phyloP scores from a whole-genome alignment of 1,284 basidiomycete genomes.

The Sanghuangporus weigelae region DNA sequence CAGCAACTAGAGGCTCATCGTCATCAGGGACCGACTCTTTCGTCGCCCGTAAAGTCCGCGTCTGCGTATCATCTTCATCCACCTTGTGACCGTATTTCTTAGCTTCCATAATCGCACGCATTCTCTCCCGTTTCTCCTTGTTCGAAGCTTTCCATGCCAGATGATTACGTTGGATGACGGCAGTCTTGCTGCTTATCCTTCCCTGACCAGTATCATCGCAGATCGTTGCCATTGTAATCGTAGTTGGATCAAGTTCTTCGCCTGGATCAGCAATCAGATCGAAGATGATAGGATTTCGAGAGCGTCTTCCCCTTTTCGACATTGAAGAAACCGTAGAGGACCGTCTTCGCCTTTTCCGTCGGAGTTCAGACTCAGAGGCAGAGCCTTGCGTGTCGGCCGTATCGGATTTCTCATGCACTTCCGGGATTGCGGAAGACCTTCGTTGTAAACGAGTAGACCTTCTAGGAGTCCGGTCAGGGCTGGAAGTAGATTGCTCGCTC shows the following conservation, averaged over 20 bases:
- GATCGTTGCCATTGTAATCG: slow-evolving; percentile 69
- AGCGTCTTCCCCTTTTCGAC: slow-evolving; percentile 18
- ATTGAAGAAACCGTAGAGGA: slow-evolving; percentile 4
- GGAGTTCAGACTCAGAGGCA: neutral
- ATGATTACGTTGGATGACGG: slow-evolving; percentile 62
- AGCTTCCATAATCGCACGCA: slow-evolving; percentile 58
- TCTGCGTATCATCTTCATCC: slow-evolving; percentile 35
- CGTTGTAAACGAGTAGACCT: neutral
- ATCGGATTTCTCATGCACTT: neutral
- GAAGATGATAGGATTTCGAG: slow-evolving; percentile 39
- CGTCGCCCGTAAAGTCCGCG: slow-evolving; percentile 15
- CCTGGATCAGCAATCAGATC: slow-evolving; percentile 58
- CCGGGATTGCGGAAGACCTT: neutral
- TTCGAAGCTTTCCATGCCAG: slow-evolving; percentile 61
- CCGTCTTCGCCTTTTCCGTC: slow-evolving; percentile 3
- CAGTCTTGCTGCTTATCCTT: slow-evolving; percentile 65
- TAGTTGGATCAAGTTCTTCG: slow-evolving; percentile 70
- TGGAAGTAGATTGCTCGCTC: neutral
- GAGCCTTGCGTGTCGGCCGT: neutral
- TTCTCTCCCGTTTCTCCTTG: slow-evolving; percentile 55
- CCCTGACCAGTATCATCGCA: slow-evolving; percentile 72
- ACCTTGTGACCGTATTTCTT: slow-evolving; percentile 62
- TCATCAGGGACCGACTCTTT: slow-evolving; percentile 13
- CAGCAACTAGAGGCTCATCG: slow-evolving; percentile 4
- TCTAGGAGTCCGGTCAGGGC: neutral